Evolutionary conservation across 1,139 yeast species (phyloP), one percentile per base, ranked within the genome.

Genomic region (Tardiomyces blankii): DNA sequence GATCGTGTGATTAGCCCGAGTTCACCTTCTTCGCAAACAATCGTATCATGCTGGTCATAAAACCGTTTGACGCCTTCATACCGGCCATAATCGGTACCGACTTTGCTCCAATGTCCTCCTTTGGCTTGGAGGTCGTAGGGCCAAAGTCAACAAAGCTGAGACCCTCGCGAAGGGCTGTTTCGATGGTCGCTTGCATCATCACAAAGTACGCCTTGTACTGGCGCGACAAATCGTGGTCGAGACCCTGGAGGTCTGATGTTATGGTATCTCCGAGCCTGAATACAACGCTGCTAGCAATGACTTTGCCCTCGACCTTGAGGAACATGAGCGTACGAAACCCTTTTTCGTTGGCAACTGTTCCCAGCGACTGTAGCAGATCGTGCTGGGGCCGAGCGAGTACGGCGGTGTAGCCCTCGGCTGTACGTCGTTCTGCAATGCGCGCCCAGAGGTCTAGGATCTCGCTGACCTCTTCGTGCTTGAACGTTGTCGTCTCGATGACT

Each of bases 141-240:
- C 74, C 74, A 50, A 70, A 70, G 50, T 70, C 75, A 28, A 70
- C 73, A 56, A 69, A 70, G 21, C 61, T 54, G 33, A 65, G 59
- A 2, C 69, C 68, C 47, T 68, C 72, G 42, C 59, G 55, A 40
- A 70, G 49, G 1, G 74, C 74, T 28, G 70, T 68, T 21, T 61
- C 59, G 28, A 70, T 68, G 18, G 70, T 70, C 46, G 68, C 66
- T 54, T 70, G 74, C 75, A 70, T 70, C 75, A 70, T 70, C 23
- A 70, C 74, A 54, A 70, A 70, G 50, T 70, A 70, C 2, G 74
- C 74, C 51, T 69, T 70, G 50, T 65, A 66, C 44, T 66, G 59
- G 33, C 70, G 64, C 12, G 69, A 68, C 23, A 53, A 54, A 25
- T 68, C 73, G 46, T 69, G 72, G 47, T 70, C 66, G 23, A 70